These are phyloP conservation scores for Hericium erinaceus DNA, from an alignment of 768 basidiomycete species.

Conservation along the genomic window DNA sequence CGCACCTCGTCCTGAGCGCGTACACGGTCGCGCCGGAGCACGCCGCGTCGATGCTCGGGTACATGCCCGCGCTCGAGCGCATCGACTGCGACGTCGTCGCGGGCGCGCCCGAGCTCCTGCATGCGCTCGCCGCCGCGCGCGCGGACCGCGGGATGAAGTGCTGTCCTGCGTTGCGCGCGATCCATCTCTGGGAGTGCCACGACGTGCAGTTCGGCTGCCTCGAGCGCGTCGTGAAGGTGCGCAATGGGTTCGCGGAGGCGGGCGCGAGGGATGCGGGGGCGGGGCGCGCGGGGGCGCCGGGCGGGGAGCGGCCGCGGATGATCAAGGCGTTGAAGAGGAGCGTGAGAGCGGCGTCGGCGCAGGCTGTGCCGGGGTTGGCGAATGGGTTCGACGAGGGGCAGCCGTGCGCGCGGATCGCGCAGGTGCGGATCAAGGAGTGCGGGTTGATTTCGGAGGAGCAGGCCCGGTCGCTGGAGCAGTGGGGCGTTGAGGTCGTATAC, in stretches of 20 bases:
- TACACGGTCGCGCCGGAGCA: slow-evolving; percentile 5
- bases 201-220: slow-evolving; percentile 1
- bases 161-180: slow-evolving; percentile 5
- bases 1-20: slow-evolving; percentile 6
- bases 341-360: background rate
- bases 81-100: slow-evolving; percentile 11
- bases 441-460: background rate
- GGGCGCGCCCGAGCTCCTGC: slow-evolving; percentile 1
- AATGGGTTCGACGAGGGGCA: background rate
- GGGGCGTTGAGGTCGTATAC: background rate
- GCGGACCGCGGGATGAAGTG: background rate
- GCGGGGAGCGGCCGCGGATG: background rate
- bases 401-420: background rate
- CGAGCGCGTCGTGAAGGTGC: slow-evolving; percentile 4
- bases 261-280: background rate
- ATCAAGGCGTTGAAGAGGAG: background rate
- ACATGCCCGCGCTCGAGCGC: slow-evolving; percentile 9
- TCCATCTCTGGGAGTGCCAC: slow-evolving; percentile 10
- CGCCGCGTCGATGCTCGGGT: slow-evolving; percentile 6
- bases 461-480: slow-evolving; percentile 1
- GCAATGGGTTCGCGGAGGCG: slow-evolving; percentile 4
- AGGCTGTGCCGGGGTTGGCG: background rate
- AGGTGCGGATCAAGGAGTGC: background rate
- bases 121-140: slow-evolving; percentile 4
- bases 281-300: background rate